A percentile compares a stretch with the other conserved stretches of the same genome.
Conservation (phyloP, 441 rosid genomes). For the Biscutella laevigata region DNA sequence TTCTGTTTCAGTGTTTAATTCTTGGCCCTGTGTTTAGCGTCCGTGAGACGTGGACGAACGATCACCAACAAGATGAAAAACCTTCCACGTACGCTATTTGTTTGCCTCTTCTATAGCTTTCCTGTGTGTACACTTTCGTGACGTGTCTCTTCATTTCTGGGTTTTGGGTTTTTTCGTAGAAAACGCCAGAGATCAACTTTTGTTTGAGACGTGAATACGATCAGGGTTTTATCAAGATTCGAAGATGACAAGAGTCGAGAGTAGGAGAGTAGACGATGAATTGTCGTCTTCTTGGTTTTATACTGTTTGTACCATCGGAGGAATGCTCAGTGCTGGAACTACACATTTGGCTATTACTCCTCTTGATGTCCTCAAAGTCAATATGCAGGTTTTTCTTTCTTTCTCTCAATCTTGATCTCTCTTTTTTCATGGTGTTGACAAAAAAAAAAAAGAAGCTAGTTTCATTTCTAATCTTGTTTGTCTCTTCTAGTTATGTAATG, state of each 20-base stretch:
- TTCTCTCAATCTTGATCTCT: neutral
- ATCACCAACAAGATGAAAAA: slow-evolving; percentile 22
- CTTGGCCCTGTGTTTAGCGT: slow-evolving; percentile 18
- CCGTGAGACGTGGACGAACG: slow-evolving; percentile 28
- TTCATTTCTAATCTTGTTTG: neutral
- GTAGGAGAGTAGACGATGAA: slow-evolving; percentile 15
- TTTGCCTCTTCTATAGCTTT: slow-evolving; percentile 4
- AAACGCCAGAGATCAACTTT: slow-evolving; percentile 15
- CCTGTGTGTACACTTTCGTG: neutral
- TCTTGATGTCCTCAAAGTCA: slow-evolving; percentile 70
- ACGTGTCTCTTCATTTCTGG: slow-evolving; percentile 15
- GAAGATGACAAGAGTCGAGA: slow-evolving; percentile 24
- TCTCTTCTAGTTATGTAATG: neutral
- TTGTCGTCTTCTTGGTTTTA: slow-evolving; percentile 34
- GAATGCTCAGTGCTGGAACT: slow-evolving; percentile 75
- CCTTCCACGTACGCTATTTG: slow-evolving; percentile 19
- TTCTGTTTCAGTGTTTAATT: slow-evolving; percentile 8
- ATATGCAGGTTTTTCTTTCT: slow-evolving; percentile 49
- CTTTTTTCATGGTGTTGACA: too few species aligned
- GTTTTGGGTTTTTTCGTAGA: neutral
- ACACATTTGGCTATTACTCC: slow-evolving; percentile 66
- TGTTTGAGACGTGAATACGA: neutral
- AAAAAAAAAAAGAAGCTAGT: too few species aligned
- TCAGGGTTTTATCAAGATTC: slow-evolving; percentile 12
- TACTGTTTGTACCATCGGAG: slow-evolving; percentile 48